A percentile compares a stretch with the other conserved stretches of the same genome.
Conservation (phyloP, 345 rosid species). For the Corchorus olitorius region DNA sequence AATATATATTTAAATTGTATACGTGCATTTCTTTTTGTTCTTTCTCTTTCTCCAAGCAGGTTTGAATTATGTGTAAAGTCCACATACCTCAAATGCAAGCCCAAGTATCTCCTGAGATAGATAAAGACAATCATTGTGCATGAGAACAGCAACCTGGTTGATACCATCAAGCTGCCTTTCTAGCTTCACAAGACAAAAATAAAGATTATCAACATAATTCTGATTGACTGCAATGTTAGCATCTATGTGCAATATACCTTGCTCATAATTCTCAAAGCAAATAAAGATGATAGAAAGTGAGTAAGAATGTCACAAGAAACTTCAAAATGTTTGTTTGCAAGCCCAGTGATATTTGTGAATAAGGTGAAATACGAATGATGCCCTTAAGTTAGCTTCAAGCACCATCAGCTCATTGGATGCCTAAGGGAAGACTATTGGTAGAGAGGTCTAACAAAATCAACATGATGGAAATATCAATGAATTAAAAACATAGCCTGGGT, state of each 20-base stretch:
- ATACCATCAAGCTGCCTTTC: constrained; percentile 89
- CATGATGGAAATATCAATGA: background rate
- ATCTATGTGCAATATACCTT: background rate
- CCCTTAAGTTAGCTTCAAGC: background rate
- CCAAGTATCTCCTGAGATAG: constrained; percentile 88
- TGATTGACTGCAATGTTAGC: constrained; percentile 8
- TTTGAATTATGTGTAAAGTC: background rate
- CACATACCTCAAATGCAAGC: constrained; percentile 87
- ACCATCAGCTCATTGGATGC: background rate
- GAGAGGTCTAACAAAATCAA: background rate
- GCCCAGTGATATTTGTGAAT: background rate
- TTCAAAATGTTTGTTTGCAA: background rate
- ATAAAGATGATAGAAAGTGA: background rate
- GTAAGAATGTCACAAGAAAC: constrained; percentile 2
- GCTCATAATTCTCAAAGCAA: constrained; percentile 6
- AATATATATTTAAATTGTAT: background rate
- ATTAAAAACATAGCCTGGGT: background rate
- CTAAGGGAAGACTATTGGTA: background rate
- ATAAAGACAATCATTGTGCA: constrained; percentile 93
- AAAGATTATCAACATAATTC: constrained; percentile 25
- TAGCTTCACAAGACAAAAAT: constrained; percentile 71
- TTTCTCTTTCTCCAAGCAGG: constrained; percentile 2
- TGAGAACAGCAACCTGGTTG: constrained; percentile 85
- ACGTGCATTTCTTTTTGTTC: constrained; percentile 2
- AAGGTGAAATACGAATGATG: background rate